Evolutionary conservation across 768 basidiomycete genomes (phyloP), one percentile per base, ranked within the genome.

Genomic region (Filobasidium wieringae): DNA sequence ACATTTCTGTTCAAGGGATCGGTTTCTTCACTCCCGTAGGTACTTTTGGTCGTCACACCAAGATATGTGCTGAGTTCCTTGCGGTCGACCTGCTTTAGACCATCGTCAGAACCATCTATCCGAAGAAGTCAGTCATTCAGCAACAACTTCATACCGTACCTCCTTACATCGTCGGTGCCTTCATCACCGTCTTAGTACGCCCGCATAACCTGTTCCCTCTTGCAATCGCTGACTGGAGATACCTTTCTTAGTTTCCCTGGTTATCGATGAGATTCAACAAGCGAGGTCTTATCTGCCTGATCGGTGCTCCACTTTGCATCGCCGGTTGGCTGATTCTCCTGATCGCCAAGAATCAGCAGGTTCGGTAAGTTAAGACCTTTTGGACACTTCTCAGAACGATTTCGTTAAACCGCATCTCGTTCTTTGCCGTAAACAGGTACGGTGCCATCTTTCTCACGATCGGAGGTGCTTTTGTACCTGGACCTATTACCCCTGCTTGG

Each of bases 71-170:
- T n/a, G n/a, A n/a, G n/a, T n/a, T n/a, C n/a, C n/a, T 19, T 8
- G 24, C 24, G 41, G 41, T 43, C 41, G 41, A 43, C 9, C 24
- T 37, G 36, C 36, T 37, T 7, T 66, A 67, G 0, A 65, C 69
- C 24, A 66, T 71, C 53, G 61, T 69, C 53, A 14, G 33, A 2
- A 64, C 61, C 3, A 61, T 71, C 37, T 71, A 64, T 45, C 69
- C 69, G 12, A 50, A 31, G 19, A 55, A 51, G 39, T 37, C 59
- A 1, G 53, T 56, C 12, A 41, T 67, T 27, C 17, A 56, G 7
- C 39, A 64, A 1, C 67, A 67, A 47, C 64, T 66, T 17, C 57
- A 50, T 22, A 64, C 68, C 5, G 68, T 65, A 11, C 58, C 58
- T 8, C 58, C 58, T 2, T 59, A 59, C 45, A 47, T 59, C 32